These are phyloP conservation scores for Monascus purpureus DNA, from an alignment of 495 filamentous ascomycete genomes.

Conservation along the genomic window DNA sequence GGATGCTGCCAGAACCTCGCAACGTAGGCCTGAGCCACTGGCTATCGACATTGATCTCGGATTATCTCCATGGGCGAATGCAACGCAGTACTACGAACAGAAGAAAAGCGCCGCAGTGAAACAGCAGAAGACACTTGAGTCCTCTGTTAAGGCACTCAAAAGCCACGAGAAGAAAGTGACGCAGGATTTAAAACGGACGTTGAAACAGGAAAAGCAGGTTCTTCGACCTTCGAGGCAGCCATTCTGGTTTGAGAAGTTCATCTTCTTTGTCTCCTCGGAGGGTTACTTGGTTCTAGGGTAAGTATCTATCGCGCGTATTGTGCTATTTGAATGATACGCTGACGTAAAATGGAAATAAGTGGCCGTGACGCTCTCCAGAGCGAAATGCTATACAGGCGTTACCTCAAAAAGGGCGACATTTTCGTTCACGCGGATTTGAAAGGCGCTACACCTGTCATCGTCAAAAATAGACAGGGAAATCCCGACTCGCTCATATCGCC, in stretches of 20 bases:
- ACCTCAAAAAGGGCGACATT: slow-evolving; percentile 77
- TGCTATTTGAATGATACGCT: not conserved
- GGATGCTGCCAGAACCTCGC: slow-evolving; percentile 12
- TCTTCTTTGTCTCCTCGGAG: slow-evolving; percentile 90
- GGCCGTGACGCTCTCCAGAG: slow-evolving; percentile 83
- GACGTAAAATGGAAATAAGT: slow-evolving; percentile 14
- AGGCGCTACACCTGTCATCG: slow-evolving; percentile 66
- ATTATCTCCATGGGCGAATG: slow-evolving; percentile 74
- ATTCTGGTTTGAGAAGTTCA: slow-evolving; percentile 94
- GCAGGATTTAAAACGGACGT: slow-evolving; percentile 65
- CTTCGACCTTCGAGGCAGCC: slow-evolving; percentile 68
- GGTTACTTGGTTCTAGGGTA: slow-evolving; percentile 75
- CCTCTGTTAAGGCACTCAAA: slow-evolving; percentile 74
- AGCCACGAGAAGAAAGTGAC: slow-evolving; percentile 79
- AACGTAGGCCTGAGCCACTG: slow-evolving; percentile 28
- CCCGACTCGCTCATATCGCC: slow-evolving; percentile 79
- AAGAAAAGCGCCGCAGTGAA: slow-evolving; percentile 73
- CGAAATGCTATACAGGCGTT: slow-evolving; percentile 73
- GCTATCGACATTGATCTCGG: slow-evolving; percentile 74
- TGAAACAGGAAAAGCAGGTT: slow-evolving; percentile 87
- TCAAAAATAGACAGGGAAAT: slow-evolving; percentile 67
- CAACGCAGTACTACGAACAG: slow-evolving; percentile 80
- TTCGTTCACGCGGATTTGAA: slow-evolving; percentile 86
- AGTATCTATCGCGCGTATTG: slow-evolving; percentile 2
- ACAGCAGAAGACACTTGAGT: slow-evolving; percentile 68